phyloP scores from a whole-genome alignment of 208 protist genomes.

The Trypanosoma rangeli region DNA sequence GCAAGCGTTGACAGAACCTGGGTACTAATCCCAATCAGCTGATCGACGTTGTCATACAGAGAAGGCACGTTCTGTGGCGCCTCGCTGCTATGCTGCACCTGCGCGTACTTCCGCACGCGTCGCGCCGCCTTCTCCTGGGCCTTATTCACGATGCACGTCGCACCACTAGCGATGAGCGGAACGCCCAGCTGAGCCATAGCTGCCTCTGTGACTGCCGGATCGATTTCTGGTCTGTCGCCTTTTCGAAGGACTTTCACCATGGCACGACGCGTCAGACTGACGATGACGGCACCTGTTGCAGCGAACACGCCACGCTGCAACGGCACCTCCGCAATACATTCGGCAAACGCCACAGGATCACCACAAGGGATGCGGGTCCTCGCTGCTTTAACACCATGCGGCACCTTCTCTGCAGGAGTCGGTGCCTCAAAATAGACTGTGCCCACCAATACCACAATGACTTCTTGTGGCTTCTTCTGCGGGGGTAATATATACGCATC shows the following conservation, averaged over 20 bases:
- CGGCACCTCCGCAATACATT: conserved; percentile 40
- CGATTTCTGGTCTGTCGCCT: conserved; percentile 1
- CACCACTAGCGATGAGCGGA: background rate
- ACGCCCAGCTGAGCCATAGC: background rate
- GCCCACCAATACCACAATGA: conserved; percentile 34
- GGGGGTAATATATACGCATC: conserved; percentile 35
- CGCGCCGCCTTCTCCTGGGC: conserved; percentile 40
- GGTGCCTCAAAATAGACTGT: conserved; percentile 14
- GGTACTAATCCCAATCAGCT: conserved; percentile 34
- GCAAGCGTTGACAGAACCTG: conserved; percentile 56
- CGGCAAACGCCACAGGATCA: conserved; percentile 46
- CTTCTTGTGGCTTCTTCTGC: conserved; percentile 25
- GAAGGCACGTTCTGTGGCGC: background rate
- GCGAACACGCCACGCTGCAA: conserved; percentile 32
- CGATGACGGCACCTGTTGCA: conserved; percentile 38
- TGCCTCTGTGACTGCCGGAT: conserved; percentile 5
- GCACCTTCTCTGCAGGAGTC: background rate
- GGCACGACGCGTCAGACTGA: conserved; percentile 33
- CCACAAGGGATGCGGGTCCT: conserved; percentile 27
- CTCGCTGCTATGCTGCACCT: background rate
- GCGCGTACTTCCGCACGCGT: conserved; percentile 29
- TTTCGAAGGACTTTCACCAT: conserved; percentile 40
- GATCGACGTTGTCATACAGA: conserved; percentile 7
- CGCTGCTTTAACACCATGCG: background rate
- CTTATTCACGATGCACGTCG: conserved; percentile 20